Percentiles rank a stretch among this genome's conserved stretches.
Conservation (phyloP, 2,329 filamentous ascomycete species). For the Cordyceps militaris region DNA sequence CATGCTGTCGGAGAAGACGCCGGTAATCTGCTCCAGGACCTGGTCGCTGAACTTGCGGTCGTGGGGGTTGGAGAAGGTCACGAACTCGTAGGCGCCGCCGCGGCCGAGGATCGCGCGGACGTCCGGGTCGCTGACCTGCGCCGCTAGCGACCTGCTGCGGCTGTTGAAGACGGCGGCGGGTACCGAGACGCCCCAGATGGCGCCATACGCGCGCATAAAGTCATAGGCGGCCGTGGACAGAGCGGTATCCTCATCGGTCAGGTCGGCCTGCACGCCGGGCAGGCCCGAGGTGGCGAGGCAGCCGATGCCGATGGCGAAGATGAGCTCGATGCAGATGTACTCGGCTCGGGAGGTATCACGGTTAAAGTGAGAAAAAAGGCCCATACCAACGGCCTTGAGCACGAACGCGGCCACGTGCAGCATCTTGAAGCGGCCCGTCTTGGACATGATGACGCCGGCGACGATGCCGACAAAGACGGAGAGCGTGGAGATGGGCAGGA, state of each 20-base stretch:
- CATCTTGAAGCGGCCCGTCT: slow-evolving; percentile 26
- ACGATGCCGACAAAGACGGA: slow-evolving; percentile 21
- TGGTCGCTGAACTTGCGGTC: not conserved
- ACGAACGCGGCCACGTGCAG: slow-evolving; percentile 31
- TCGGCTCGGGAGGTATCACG: slow-evolving; percentile 23
- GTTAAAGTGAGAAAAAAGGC: slow-evolving; percentile 33
- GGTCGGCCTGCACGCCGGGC: slow-evolving; percentile 34
- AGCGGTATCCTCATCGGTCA: slow-evolving; percentile 29
- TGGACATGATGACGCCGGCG: slow-evolving; percentile 21
- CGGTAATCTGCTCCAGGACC: slow-evolving; percentile 17
- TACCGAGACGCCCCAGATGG: slow-evolving; percentile 39
- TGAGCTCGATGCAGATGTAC: slow-evolving; percentile 35
- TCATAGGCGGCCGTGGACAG: slow-evolving; percentile 30
- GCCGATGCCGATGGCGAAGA: slow-evolving; percentile 34
- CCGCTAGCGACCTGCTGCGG: slow-evolving; percentile 8
- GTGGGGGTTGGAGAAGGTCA: slow-evolving; percentile 15
- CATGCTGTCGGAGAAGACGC: slow-evolving; percentile 21
- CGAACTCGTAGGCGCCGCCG: slow-evolving; percentile 24
- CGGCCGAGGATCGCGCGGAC: slow-evolving; percentile 16
- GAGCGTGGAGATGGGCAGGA: slow-evolving; percentile 4
- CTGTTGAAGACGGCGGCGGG: slow-evolving; percentile 35
- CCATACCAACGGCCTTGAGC: slow-evolving; percentile 33
- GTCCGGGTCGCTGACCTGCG: not conserved
- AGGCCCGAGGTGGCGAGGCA: slow-evolving; percentile 36
- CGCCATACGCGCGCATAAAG: slow-evolving; percentile 38